These are phyloP conservation scores for Pythium volutum DNA, from an alignment of 352 stramenopile genomes.

Conservation along the genomic window DNA sequence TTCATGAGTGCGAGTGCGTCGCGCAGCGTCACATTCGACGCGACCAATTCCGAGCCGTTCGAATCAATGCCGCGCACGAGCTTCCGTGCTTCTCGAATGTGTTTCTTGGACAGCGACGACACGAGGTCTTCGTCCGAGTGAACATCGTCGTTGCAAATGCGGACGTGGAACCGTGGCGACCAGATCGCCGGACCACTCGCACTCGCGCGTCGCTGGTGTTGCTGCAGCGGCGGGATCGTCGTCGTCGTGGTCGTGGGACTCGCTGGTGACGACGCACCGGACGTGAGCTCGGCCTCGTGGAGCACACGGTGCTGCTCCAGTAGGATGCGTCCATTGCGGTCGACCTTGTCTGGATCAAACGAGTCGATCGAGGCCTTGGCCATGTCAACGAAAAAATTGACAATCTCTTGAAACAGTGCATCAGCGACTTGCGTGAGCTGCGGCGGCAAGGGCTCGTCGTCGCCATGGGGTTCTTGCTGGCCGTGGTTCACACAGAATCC, in stretches of 20 bases:
- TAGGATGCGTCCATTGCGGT: conserved; percentile 40
- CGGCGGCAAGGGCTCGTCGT: conserved; percentile 28
- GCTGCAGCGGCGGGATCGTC: not conserved
- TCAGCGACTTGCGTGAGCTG: conserved; percentile 54
- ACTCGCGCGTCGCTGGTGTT: conserved; percentile 15
- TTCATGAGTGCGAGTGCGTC: conserved; percentile 75
- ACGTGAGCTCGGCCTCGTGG: conserved; percentile 18
- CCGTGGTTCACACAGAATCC: conserved; percentile 94
- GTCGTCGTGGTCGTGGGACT: conserved; percentile 11
- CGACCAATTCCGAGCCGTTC: conserved; percentile 70
- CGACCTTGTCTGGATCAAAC: conserved; percentile 63
- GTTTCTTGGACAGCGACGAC: conserved; percentile 80
- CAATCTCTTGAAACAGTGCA: conserved; percentile 66
- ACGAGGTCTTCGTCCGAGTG: conserved; percentile 98
- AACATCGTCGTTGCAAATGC: conserved; percentile 98
- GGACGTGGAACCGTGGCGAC: conserved; percentile 81
- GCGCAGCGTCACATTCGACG: conserved; percentile 42
- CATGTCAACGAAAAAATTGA: conserved; percentile 73
- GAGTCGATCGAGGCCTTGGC: conserved; percentile 64
- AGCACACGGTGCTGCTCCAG: conserved; percentile 32
- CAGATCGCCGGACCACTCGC: not conserved
- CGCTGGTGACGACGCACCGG: conserved; percentile 4
- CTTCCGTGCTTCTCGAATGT: conserved; percentile 51
- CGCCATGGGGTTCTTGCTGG: conserved; percentile 26
- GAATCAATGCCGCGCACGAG: conserved; percentile 74